A percentile compares a stretch with the other conserved stretches of the same genome.
These are phyloP conservation scores for Iberis pinnata DNA, from an alignment of 345 rosid genomes.

Conservation along the genomic window DNA sequence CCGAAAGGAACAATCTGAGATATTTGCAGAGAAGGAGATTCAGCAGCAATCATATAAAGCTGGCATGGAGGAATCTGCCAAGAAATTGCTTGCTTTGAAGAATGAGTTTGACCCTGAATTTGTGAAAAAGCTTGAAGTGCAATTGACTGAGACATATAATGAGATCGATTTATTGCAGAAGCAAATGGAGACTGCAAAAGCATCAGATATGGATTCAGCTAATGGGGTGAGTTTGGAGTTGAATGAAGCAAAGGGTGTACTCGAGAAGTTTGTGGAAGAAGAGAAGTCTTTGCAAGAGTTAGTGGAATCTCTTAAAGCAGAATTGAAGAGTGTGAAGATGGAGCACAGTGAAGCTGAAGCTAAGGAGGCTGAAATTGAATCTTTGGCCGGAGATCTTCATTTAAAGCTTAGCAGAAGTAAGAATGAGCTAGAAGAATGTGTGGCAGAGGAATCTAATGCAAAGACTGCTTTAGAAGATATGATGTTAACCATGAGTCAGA, in stretches of 20 bases:
- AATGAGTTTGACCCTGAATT: slow-evolving; percentile 67
- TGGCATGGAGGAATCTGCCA: slow-evolving; percentile 55
- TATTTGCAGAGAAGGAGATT: slow-evolving; percentile 64
- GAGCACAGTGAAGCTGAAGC: slow-evolving; percentile 69
- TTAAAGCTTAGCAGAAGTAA: slow-evolving; percentile 64
- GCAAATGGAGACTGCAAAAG: slow-evolving; percentile 66
- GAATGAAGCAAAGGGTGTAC: too few species aligned
- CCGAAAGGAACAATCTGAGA: too few species aligned
- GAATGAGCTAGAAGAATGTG: slow-evolving; percentile 67
- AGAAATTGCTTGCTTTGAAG: slow-evolving; percentile 47
- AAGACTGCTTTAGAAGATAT: slow-evolving; percentile 72
- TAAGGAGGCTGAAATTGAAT: slow-evolving; percentile 58
- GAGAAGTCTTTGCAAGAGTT: too few species aligned
- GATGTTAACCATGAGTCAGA: slow-evolving; percentile 62
- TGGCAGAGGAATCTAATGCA: slow-evolving; percentile 54
- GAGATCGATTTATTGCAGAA: too few species aligned
- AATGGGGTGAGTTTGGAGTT: slow-evolving; percentile 58
- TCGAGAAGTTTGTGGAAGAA: too few species aligned
- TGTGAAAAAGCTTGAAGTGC: slow-evolving; percentile 50
- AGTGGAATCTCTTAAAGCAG: slow-evolving; percentile 66
- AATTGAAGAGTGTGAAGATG: slow-evolving; percentile 70
- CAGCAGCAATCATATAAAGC: slow-evolving; percentile 54
- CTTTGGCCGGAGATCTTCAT: too few species aligned
- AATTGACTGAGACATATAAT: slow-evolving; percentile 48
- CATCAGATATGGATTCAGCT: slow-evolving; percentile 70